Base-by-base conservation (phyloP, 2,329 filamentous ascomycete genomes). In the Colletotrichum euphorbiae region DNA sequence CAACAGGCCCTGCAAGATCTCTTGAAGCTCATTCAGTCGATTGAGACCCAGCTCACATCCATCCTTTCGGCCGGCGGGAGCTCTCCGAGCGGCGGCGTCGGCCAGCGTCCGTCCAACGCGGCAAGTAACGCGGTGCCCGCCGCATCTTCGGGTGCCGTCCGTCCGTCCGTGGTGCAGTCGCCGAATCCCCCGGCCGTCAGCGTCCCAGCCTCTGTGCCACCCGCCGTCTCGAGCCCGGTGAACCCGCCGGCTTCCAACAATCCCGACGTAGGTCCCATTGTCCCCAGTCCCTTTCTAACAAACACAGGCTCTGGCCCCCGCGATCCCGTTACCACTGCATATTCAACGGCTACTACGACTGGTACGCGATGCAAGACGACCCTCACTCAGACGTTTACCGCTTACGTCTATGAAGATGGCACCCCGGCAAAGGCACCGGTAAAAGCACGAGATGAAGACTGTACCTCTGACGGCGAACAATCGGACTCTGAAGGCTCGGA, bases 361-460 rank as follows among this genome's bases (percentile, higher is more conserved):
- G 56, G 43, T 40, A 64, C 55, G 38, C 58, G 55, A 31, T 71
- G 69, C 62, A 70, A 60, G 36, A 57, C 57, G 50, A 71, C 69
- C 11, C 50, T 71, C 45, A 71, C 68, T 19, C 68, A 52, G 42
- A 71, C 70, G 4, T 71, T 66, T 33, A 70, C 68, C 6, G 48
- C 63, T 36, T 70, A 58, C 42, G 38, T 70, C 24, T 69, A 59
- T 24, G 64, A 69, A 24, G 66, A 69, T n/a, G 64, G 46, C n/a
- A 33, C 68, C 4, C 52, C 68, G 7, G 59, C 48, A 19, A 52
- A 60, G 24, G 54, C 51, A 11, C 38, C 48, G 11, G 48, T 31
- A 28, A 24, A 33, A 24, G 57, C 38, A 19, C 56, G 57, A 33
- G 42, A 46, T 12, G 59, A 50, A 17, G 21, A 19, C 28, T 40